Base-by-base conservation (phyloP, 106 monocot species). In the Allium cepa region DNA sequence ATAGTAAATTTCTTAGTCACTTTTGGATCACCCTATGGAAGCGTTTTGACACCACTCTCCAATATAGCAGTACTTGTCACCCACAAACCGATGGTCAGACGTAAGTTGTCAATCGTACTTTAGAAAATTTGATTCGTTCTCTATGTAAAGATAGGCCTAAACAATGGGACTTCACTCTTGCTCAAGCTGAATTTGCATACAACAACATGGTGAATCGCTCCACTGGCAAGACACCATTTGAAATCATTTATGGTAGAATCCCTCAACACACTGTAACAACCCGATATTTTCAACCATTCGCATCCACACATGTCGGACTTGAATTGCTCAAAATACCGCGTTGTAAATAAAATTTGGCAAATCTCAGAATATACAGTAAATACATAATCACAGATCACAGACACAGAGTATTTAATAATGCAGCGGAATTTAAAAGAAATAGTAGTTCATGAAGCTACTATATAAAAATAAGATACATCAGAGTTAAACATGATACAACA, bases 1-100 rank as follows among this genome's bases (percentile, higher is more conserved):
- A 74, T 49, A 49, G 49, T 4, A 64, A 47, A 3, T 75, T 75
- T 59, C 7, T 67, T 6, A 66, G 49, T 12, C 56, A 50, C 10
- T 75, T 75, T 18, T 68, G 50, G 74, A 64, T 50, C 16, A 53
- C 9, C 13, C 57, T 60, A 16, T 74, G 66, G 67, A 59, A 9
- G 2, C 46, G 7, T 10, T n/a, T 74, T 17, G 56, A 18, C 10
- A 74, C 66, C 36, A 36, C 36, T 36, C 9, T 57, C 8, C 56
- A 46, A 27, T 59, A 46, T 57, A 47, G 14, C 14, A 51, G 26
- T 49, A 46, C 74, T 46, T 56, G 27, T 57, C 65, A 74, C 53
- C 74, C 53, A 16, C 66, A 74, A 56, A 74, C 18, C 48, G 17
- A 63, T 56, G 57, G 66, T 1, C 48, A 74, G 50, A 66, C 10